These are phyloP conservation scores for Candida gorgasii DNA, from an alignment of 805 yeast species.

Conservation along the genomic window DNA sequence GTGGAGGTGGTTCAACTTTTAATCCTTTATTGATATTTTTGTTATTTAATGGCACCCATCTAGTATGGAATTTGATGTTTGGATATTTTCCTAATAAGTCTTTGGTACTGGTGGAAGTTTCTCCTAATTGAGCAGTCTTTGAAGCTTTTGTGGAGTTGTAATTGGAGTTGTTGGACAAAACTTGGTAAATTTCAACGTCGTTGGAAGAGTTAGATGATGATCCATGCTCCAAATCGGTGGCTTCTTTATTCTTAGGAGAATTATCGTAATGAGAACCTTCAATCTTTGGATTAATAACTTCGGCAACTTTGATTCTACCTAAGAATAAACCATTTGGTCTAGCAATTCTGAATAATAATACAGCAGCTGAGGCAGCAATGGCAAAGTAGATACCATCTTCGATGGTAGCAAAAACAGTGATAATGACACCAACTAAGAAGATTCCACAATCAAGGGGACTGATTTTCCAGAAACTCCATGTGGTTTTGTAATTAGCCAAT, in stretches of 20 bases:
- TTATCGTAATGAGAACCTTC: constrained; percentile 16
- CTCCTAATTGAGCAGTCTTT: constrained; percentile 16
- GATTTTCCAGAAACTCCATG: constrained; percentile 69
- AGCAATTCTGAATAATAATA: constrained; percentile 70
- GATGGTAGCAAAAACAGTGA: constrained; percentile 75
- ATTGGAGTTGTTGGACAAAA: constrained; percentile 33
- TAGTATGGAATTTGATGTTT: constrained; percentile 49
- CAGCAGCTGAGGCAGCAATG: constrained; percentile 77
- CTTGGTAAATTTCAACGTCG: constrained; percentile 46
- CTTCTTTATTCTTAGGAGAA: constrained; percentile 8
- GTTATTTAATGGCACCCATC: constrained; percentile 67
- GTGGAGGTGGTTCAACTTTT: constrained; percentile 74
- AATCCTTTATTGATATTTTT: constrained; percentile 56
- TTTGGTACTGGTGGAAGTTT: constrained; percentile 19
- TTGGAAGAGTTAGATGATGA: constrained; percentile 23
- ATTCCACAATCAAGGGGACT: constrained; percentile 74
- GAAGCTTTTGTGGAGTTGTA: constrained; percentile 23
- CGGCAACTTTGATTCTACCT: constrained; percentile 74
- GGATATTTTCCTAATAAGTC: constrained; percentile 30
- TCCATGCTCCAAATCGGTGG: background rate
- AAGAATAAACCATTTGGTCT: constrained; percentile 81
- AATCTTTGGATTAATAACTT: constrained; percentile 63
- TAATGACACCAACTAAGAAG: constrained; percentile 68
- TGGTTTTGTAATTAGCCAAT: constrained; percentile 65
- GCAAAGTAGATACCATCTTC: constrained; percentile 93